Evolutionary conservation across 257 asterid species (phyloP).

Genomic region (Galeopsis tetrahit): DNA sequence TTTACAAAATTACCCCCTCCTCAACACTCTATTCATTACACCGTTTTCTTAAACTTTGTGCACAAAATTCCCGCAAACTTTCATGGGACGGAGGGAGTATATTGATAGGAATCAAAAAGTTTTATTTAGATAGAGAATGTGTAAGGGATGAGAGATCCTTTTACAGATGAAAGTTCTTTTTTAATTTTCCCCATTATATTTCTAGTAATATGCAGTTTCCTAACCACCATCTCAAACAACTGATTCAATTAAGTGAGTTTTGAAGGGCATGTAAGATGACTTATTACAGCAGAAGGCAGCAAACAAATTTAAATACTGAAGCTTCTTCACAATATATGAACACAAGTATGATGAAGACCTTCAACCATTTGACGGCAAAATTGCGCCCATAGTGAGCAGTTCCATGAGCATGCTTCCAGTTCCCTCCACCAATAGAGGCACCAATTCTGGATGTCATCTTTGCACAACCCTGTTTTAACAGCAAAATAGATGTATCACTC

Average conservation of each 20-base stretch:
- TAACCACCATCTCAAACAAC: slow-evolving; percentile 11
- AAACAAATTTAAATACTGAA: slow-evolving; percentile 24
- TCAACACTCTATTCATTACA: too few species aligned
- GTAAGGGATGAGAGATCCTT: too few species aligned
- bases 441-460: slow-evolving; percentile 95
- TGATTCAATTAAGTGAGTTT: not conserved
- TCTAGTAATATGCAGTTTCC: not conserved
- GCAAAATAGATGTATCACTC: slow-evolving; percentile 36
- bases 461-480: slow-evolving; percentile 83
- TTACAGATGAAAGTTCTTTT: not conserved
- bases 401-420: slow-evolving; percentile 97
- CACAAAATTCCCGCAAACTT: too few species aligned
- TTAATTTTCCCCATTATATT: not conserved
- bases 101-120: too few species aligned
- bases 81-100: too few species aligned
- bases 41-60: too few species aligned
- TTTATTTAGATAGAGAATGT: too few species aligned
- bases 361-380: slow-evolving; percentile 90
- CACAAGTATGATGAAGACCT: slow-evolving; percentile 53
- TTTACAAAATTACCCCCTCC: too few species aligned
- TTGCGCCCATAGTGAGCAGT: slow-evolving; percentile 97
- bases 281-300: slow-evolving; percentile 18
- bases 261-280: too few species aligned
- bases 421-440: slow-evolving; percentile 85
- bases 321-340: slow-evolving; percentile 26